phyloP scores from a whole-genome alignment of 2,329 filamentous ascomycete genomes.

The Sarocladiaceae sp. region DNA sequence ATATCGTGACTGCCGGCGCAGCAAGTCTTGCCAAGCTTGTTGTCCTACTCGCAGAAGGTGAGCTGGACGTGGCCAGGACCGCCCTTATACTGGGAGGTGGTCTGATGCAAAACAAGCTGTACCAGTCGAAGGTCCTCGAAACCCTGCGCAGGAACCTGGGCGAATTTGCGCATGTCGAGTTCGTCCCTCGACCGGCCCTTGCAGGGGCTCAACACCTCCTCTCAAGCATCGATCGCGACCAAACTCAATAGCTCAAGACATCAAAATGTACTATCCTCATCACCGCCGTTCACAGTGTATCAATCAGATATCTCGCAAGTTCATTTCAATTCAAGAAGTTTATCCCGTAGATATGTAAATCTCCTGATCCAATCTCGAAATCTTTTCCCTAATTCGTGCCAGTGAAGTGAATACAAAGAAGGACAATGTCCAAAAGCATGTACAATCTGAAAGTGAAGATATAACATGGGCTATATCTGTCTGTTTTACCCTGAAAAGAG shows the following conservation, averaged over 20 bases:
- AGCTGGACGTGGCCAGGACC: slow-evolving; percentile 13
- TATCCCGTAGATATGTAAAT: background rate
- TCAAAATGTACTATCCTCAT: no score
- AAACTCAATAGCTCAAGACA: background rate
- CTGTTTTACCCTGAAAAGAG: background rate
- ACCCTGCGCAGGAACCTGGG: background rate
- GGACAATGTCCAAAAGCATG: background rate
- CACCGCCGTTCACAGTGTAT: no score
- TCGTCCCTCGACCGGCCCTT: background rate
- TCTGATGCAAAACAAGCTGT: slow-evolving; percentile 15
- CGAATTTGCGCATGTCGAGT: background rate
- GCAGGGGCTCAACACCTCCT: background rate
- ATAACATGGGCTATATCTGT: background rate
- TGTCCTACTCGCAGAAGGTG: slow-evolving; percentile 11
- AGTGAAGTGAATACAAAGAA: slow-evolving; percentile 4
- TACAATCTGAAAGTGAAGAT: background rate
- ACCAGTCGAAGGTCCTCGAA: background rate
- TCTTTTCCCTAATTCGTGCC: background rate
- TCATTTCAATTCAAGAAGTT: background rate
- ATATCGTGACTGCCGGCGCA: slow-evolving; percentile 16
- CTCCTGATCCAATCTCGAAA: background rate
- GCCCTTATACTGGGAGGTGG: slow-evolving; percentile 19
- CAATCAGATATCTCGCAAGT: background rate
- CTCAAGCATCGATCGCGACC: background rate
- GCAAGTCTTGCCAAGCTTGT: slow-evolving; percentile 16